phyloP scores from a whole-genome alignment of 306 rosid genomes.

The Fragaria iinumae region DNA sequence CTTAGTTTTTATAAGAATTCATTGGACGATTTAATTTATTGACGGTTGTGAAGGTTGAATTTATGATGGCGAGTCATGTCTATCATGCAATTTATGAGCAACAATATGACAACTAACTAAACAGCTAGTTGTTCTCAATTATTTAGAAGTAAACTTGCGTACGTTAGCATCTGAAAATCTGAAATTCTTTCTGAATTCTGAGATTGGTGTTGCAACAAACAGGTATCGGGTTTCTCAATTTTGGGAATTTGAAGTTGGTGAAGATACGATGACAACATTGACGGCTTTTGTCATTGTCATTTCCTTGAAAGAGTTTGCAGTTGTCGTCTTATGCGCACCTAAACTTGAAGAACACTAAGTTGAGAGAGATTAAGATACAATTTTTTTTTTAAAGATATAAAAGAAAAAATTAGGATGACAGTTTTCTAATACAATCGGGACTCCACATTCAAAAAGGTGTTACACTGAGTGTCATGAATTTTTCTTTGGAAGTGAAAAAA shows the following conservation, averaged over 20 bases:
- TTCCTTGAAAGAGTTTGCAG: background rate
- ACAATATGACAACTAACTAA: background rate
- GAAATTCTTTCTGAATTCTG: background rate
- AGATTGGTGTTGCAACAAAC: background rate
- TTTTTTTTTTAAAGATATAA: too few species aligned
- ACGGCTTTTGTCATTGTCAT: background rate
- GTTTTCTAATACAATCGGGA: too few species aligned
- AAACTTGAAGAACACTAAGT: background rate
- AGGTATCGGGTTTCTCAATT: background rate
- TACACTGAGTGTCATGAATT: too few species aligned
- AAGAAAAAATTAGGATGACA: too few species aligned
- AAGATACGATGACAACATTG: background rate
- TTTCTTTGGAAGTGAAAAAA: too few species aligned
- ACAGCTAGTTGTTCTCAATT: background rate
- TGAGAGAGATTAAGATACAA: background rate
- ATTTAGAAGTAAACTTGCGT: background rate
- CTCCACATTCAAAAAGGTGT: too few species aligned
- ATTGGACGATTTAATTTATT: background rate
- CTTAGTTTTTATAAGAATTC: background rate
- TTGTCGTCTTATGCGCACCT: background rate
- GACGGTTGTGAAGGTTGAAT: background rate
- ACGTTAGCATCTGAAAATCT: background rate
- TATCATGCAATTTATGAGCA: background rate
- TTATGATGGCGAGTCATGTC: slow-evolving; percentile 1
- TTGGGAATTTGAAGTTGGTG: background rate